These are phyloP conservation scores for Cryphonectria carpinicola DNA, from an alignment of 2,329 filamentous ascomycete species.

Conservation along the genomic window DNA sequence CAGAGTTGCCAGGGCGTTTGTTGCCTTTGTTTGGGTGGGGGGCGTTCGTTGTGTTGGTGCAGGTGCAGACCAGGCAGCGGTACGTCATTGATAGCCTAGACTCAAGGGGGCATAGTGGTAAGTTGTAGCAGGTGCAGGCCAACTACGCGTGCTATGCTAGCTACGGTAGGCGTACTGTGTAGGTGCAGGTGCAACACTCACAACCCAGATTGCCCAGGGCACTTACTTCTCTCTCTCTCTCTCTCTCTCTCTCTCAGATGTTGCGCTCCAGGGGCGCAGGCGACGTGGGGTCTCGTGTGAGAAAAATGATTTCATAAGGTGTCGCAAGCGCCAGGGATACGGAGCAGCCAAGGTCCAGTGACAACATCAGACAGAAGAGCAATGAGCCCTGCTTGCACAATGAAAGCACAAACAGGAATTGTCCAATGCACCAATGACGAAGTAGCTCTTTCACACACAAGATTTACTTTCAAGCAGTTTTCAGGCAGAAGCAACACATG, in stretches of 20 bases:
- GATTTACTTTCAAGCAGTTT: no score
- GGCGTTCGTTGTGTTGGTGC: background rate
- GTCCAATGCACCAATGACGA: background rate
- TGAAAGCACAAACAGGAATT: background rate
- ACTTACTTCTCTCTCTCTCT: background rate
- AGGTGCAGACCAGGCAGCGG: background rate
- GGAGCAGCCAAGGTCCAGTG: background rate
- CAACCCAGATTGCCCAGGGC: background rate
- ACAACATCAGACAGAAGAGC: background rate
- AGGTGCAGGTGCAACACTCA: background rate
- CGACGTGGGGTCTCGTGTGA: background rate
- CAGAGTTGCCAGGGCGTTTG: background rate
- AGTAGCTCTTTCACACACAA: no score
- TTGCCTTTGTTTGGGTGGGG: background rate
- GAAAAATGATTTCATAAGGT: background rate
- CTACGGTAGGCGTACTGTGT: no score
- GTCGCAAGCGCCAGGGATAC: background rate
- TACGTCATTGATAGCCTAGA: conserved; percentile 6
- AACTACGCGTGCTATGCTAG: background rate
- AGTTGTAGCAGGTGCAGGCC: background rate
- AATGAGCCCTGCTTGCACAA: background rate
- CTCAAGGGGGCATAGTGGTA: background rate
- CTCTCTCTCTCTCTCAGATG: background rate
- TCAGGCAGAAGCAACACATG: no score
- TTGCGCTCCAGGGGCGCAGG: background rate